A percentile compares a stretch with the other conserved stretches of the same genome.
Conservation (phyloP, 2,329 filamentous ascomycete species). For the Paraconiothyrium sp. region DNA sequence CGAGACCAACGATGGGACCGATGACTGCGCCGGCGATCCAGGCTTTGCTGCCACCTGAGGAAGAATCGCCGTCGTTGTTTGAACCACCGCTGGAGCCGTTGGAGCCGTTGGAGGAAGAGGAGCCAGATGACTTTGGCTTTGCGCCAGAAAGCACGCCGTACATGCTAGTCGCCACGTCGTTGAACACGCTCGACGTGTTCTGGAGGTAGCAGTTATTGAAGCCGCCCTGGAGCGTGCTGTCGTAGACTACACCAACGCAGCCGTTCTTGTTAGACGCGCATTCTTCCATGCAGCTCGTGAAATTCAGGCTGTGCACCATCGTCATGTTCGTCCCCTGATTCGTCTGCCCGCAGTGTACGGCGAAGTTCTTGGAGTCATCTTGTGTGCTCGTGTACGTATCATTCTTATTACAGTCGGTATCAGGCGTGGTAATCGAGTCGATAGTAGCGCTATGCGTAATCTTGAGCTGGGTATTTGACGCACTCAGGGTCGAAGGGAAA, state of each 20-base stretch:
- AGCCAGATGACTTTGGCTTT: conserved; percentile 10
- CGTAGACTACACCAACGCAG: conserved; percentile 41
- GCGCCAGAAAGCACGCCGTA: conserved; percentile 31
- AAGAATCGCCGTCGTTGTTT: neutral
- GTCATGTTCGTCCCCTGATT: conserved; percentile 44
- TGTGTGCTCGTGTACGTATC: conserved; percentile 25
- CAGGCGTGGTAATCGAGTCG: conserved; percentile 28
- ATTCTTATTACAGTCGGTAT: conserved; percentile 30
- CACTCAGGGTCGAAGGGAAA: conserved; percentile 20
- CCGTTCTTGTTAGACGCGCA: conserved; percentile 34
- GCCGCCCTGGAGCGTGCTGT: conserved; percentile 33
- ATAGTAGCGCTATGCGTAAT: conserved; percentile 39
- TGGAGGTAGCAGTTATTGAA: conserved; percentile 47
- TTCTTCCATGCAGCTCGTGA: conserved; percentile 42
- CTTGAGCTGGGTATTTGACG: conserved; percentile 21
- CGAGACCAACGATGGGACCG: conserved; percentile 12
- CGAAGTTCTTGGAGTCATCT: conserved; percentile 33
- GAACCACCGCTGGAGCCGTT: conserved; percentile 25
- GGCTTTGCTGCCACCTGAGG: conserved; percentile 10
- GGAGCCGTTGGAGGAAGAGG: conserved; percentile 25
- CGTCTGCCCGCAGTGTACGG: conserved; percentile 40
- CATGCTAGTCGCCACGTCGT: conserved; percentile 27
- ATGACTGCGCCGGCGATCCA: conserved; percentile 22
- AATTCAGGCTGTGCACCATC: conserved; percentile 35
- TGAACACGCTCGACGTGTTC: conserved; percentile 37